These are phyloP conservation scores for Bruguiera gymnorhiza DNA, from an alignment of 345 rosid species.

Conservation along the genomic window DNA sequence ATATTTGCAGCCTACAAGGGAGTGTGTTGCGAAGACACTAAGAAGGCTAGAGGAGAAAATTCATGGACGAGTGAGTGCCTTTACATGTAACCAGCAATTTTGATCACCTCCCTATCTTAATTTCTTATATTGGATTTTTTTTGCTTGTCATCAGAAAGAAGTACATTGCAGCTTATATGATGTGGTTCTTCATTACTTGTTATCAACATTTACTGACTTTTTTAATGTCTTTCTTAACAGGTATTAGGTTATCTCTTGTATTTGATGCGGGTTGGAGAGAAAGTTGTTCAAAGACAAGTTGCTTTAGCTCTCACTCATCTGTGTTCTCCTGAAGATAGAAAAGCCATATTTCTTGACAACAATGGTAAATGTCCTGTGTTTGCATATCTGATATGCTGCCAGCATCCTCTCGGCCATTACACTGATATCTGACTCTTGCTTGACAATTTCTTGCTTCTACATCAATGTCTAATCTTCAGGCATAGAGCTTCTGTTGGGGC, in stretches of 20 bases:
- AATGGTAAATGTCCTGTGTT: constrained; percentile 38
- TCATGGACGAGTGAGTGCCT: constrained; percentile 54
- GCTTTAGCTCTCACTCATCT: constrained; percentile 71
- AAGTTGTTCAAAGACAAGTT: constrained; percentile 47
- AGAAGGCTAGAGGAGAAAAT: constrained; percentile 66
- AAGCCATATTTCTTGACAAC: constrained; percentile 53
- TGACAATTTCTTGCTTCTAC: constrained; percentile 8
- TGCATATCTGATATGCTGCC: neutral
- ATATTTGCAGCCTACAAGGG: constrained; percentile 56
- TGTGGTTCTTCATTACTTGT: too few relatives aligned
- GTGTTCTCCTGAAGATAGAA: constrained; percentile 55
- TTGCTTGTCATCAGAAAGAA: neutral
- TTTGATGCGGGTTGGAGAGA: constrained; percentile 49
- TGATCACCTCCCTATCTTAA: neutral
- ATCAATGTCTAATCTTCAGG: constrained; percentile 32
- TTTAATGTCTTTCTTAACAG: constrained; percentile 29
- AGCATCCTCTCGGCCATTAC: neutral
- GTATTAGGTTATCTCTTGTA: constrained; percentile 51
- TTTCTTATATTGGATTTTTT: neutral
- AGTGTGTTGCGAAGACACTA: constrained; percentile 64
- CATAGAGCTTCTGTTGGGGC: constrained; percentile 49
- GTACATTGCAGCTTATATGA: too few relatives aligned
- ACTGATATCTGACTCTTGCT: neutral
- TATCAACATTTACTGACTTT: constrained; percentile 5
- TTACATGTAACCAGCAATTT: neutral